Conservation (phyloP, 2,329 filamentous ascomycete genomes). For the Pseudogymnoascus sp. region DNA sequence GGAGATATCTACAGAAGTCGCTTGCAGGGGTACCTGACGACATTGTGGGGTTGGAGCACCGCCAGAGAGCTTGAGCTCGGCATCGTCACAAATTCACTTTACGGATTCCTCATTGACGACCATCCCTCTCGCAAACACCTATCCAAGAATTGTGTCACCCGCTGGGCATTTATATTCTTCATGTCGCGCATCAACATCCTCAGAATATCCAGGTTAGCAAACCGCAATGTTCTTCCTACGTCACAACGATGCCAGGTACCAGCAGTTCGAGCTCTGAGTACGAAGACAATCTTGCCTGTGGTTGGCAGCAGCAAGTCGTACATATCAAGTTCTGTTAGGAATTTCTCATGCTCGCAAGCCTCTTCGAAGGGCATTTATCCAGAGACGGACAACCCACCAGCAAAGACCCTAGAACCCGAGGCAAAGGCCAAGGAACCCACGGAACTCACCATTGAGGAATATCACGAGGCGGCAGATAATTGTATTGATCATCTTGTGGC, state of each 20-base stretch:
- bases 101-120: not conserved
- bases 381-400: conserved; percentile 45
- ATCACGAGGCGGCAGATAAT: conserved; percentile 67
- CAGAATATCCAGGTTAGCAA: conserved; percentile 6
- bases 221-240: not conserved
- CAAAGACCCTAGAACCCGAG: conserved; percentile 34
- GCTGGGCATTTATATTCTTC: not conserved
- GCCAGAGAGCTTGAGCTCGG: not conserved
- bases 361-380: conserved; percentile 47
- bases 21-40: conserved; percentile 4
- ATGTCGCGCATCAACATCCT: not conserved
- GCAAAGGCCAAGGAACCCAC: conserved; percentile 44
- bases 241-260: conserved; percentile 3
- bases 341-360: not conserved
- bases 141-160: not conserved
- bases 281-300: not conserved
- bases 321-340: not conserved
- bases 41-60: not conserved
- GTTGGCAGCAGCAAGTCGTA: not conserved
- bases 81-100: not conserved
- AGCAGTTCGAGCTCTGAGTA: not conserved
- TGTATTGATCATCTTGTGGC: conserved; percentile 55
- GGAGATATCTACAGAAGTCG: conserved; percentile 7
- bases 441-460: conserved; percentile 60
- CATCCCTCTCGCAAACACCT: not conserved